Evolutionary conservation across 495 filamentous ascomycete species (phyloP).

Genomic region (Aspergillus ostianus): DNA sequence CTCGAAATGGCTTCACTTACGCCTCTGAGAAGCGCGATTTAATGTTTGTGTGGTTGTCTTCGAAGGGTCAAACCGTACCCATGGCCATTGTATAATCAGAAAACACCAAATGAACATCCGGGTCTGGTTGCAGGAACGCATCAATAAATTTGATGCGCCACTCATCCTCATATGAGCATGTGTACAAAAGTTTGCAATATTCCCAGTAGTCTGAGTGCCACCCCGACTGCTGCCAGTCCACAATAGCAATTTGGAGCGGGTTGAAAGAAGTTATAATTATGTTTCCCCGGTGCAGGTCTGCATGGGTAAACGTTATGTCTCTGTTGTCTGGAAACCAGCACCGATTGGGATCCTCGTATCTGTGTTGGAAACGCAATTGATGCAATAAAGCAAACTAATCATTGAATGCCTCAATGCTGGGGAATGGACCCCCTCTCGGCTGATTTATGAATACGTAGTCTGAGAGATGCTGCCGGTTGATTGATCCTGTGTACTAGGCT

Average conservation of each 20-base stretch:
- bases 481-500: slow-evolving; percentile 27
- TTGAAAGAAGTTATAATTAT: slow-evolving; percentile 35
- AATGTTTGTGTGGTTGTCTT: neutral
- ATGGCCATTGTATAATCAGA: slow-evolving; percentile 30
- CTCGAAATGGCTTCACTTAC: too few species aligned
- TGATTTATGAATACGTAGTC: slow-evolving; percentile 34
- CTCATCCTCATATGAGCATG: slow-evolving; percentile 25
- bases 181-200: slow-evolving; percentile 40
- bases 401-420: slow-evolving; percentile 40
- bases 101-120: slow-evolving; percentile 21
- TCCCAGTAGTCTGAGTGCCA: slow-evolving; percentile 49
- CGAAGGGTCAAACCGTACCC: slow-evolving; percentile 20
- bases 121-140: slow-evolving; percentile 23
- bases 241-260: slow-evolving; percentile 29
- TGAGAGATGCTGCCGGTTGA: slow-evolving; percentile 25
- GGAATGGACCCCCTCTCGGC: slow-evolving; percentile 36
- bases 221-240: slow-evolving; percentile 39
- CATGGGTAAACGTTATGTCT: slow-evolving; percentile 39
- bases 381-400: slow-evolving; percentile 39
- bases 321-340: slow-evolving; percentile 36
- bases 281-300: slow-evolving; percentile 37
- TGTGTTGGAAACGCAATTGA: slow-evolving; percentile 26
- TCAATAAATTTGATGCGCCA: slow-evolving; percentile 32
- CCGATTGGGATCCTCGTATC: slow-evolving; percentile 37
- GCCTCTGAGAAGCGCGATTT: too few species aligned